Percentiles rank a stretch among this genome's conserved stretches.
Conservation (phyloP, 192 early-diverging fungal genomes). For the Podila clonocystis region DNA sequence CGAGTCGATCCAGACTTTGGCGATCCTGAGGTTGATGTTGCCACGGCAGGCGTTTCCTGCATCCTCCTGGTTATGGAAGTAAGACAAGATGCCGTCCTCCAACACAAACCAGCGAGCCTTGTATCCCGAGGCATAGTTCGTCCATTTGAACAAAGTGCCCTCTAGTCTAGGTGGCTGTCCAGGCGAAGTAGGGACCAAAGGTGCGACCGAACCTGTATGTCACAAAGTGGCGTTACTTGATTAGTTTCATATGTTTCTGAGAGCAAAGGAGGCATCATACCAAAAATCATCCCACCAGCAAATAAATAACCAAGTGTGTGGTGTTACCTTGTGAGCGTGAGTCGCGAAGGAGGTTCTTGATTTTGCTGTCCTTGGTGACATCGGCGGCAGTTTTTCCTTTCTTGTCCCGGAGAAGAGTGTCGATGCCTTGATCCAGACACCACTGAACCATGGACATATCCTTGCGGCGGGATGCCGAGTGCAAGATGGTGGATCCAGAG, state of each 20-base stretch:
- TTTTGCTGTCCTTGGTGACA: conserved; percentile 59
- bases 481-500: conserved; percentile 73
- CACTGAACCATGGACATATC: conserved; percentile 74
- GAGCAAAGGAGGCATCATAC: conserved; percentile 3
- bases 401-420: conserved; percentile 74
- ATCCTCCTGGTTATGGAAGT: conserved; percentile 84
- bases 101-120: conserved; percentile 84
- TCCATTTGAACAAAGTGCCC: conserved; percentile 84
- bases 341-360: conserved; percentile 60
- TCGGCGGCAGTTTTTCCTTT: conserved; percentile 70
- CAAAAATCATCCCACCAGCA: too few relatives aligned
- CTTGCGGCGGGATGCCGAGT: conserved; percentile 70
- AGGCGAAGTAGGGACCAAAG: conserved; percentile 58
- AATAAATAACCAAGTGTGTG: background rate
- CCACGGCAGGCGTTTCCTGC: conserved; percentile 82
- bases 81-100: conserved; percentile 82
- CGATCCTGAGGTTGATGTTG: conserved; percentile 79
- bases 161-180: conserved; percentile 69
- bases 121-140: conserved; percentile 87
- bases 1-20: conserved; percentile 69
- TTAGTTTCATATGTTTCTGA: conserved; percentile 1
- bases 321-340: conserved; percentile 41
- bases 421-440: conserved; percentile 78
- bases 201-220: conserved; percentile 56
- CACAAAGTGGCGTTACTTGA: background rate